Base-by-base conservation (phyloP, 164 flowering plant genomes). In the Berberis thunbergii region DNA sequence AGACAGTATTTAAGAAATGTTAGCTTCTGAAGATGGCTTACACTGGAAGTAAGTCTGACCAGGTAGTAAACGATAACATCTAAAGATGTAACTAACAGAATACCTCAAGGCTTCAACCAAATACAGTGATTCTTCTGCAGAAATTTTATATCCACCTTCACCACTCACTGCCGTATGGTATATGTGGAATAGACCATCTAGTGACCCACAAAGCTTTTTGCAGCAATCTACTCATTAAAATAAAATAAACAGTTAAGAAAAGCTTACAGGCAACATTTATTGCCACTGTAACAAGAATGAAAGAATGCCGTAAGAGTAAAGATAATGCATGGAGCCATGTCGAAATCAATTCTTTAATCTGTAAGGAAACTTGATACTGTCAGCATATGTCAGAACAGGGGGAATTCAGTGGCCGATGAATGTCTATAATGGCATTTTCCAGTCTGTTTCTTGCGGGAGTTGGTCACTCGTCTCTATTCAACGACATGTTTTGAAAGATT, bases 71-170 rank as follows among this genome's bases (percentile, higher is more conserved):
- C 7, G 50, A 6, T 11, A 7, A 48, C 26, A 48, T 1, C 50
- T 48, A 12, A 52, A 52, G n/a, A 10, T 52, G 13, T 50, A 50
- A n/a, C 8, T 3, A 52, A 52, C 10, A 10, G n/a, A 10, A 49
- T 83, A 95, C 99, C 99, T 87, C 64, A 95, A 73, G 62, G 99
- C 97, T 78, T 95, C 99, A 68, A 95, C 99, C 65, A 91, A 69
- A 74, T 87, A 86, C 77, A 95, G 68, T 5, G 97, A 87, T 69
- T 95, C 97, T 74, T 95, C 96, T 7, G 88, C 83, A 70, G 97
- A 78, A 66, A 87, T 80, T 74, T 88, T 89, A 67, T 85, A 91
- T 64, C 80, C 75, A 64, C 90, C 81, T 70, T 84, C 90, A 52
- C 86, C 94, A 70, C 64, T 79, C 57, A 95, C 81, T 67, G 94